Percentiles rank a stretch among this genome's conserved stretches.
These are phyloP conservation scores for Trypanosoma cruzi DNA, from an alignment of 208 protist species.

Conservation along the genomic window DNA sequence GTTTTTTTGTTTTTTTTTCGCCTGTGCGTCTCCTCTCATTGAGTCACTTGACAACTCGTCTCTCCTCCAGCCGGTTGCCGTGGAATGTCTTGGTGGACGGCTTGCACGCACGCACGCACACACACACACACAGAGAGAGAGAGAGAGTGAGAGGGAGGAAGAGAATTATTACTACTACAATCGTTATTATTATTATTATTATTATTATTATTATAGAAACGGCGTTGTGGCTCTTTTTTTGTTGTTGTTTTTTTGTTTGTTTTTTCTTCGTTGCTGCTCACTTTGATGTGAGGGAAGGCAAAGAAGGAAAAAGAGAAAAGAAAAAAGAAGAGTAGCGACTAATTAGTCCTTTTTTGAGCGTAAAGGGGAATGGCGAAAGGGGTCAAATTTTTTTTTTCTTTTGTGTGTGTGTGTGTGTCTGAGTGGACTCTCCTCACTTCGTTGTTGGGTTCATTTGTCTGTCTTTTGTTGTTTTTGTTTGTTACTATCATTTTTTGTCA, in stretches of 20 bases:
- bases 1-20: neutral
- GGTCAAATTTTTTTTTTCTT: no score
- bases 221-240: no score
- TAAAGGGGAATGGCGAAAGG: no score
- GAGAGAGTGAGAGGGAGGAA: neutral
- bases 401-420: no score
- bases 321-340: no score
- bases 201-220: no score
- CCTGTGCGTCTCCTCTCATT: neutral
- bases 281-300: no score
- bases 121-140: neutral
- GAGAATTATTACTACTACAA: no score
- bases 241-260: neutral
- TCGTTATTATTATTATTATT: no score
- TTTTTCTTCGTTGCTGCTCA: neutral
- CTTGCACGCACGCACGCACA: neutral
- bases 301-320: no score
- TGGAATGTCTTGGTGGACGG: neutral
- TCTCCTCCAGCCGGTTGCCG: neutral
- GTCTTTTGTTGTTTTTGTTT: neutral
- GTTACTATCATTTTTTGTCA: no score
- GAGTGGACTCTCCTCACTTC: neutral
- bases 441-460: neutral
- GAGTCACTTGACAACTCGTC: neutral
- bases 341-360: no score